A percentile compares a stretch with the other conserved stretches of the same genome.
phyloP scores from a whole-genome alignment of 2,329 filamentous ascomycete genomes.

The Septoria linicola region DNA sequence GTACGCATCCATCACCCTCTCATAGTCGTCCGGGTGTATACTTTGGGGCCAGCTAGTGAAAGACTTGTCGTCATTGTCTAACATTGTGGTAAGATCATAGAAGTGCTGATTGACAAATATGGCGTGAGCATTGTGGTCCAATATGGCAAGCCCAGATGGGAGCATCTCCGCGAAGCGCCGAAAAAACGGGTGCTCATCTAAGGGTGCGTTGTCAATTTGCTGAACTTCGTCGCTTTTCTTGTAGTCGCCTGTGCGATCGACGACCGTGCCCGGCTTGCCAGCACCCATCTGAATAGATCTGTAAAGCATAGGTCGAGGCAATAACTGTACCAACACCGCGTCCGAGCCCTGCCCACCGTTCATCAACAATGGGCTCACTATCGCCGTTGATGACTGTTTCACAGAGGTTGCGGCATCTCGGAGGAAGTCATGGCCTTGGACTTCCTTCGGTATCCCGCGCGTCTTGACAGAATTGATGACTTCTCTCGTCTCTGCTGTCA shows the following conservation, averaged over 20 bases:
- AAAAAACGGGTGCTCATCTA: constrained; percentile 45
- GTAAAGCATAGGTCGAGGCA: constrained; percentile 21
- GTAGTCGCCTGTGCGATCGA: constrained; percentile 6
- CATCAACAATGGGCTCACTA: constrained; percentile 32
- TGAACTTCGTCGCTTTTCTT: not conserved
- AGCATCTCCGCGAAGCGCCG: constrained; percentile 48
- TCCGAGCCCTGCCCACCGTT: not conserved
- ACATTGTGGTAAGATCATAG: constrained; percentile 47
- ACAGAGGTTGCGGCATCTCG: constrained; percentile 2
- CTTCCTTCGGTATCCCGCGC: constrained; percentile 26
- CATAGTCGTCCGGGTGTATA: constrained; percentile 47
- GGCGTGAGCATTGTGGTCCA: constrained; percentile 46
- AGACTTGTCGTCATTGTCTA: constrained; percentile 37
- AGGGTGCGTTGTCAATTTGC: constrained; percentile 25
- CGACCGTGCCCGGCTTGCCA: constrained; percentile 6
- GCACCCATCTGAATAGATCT: constrained; percentile 14
- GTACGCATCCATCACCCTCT: constrained; percentile 47
- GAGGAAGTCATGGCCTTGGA: constrained; percentile 25
- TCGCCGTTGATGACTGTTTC: constrained; percentile 21
- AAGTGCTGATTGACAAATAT: constrained; percentile 50
- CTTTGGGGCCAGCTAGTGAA: constrained; percentile 50
- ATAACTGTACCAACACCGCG: constrained; percentile 29
- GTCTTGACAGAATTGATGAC: constrained; percentile 37
- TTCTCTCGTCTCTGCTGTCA: constrained; percentile 38
- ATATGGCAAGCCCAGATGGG: constrained; percentile 48